Evolutionary conservation across 345 rosid genomes (phyloP).

Genomic region (Pugionium cornutum): DNA sequence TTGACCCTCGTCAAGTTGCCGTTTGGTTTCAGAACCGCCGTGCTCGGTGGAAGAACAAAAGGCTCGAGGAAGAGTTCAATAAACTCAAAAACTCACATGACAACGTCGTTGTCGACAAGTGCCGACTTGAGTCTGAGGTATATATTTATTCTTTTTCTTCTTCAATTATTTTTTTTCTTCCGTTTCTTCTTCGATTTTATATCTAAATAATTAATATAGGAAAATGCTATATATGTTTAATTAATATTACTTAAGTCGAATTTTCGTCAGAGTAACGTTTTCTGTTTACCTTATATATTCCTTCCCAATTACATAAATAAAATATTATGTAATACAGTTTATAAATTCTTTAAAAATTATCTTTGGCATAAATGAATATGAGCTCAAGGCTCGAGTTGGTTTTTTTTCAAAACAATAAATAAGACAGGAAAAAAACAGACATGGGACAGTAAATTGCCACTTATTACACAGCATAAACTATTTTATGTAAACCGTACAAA

Average conservation of each 20-base stretch:
- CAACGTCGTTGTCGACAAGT: conserved; percentile 54
- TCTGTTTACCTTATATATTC: background rate
- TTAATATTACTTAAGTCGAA: background rate
- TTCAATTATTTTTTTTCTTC: background rate
- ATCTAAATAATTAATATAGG: conserved; percentile 2
- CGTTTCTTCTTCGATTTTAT: background rate
- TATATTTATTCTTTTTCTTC: background rate
- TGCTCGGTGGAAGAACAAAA: conserved; percentile 90
- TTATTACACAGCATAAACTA: conserved; percentile 40
- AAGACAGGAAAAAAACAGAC: conserved; percentile 16
- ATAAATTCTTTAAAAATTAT: conserved; percentile 2
- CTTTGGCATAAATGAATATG: conserved; percentile 25
- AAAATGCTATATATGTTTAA: background rate
- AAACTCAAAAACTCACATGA: conserved; percentile 58
- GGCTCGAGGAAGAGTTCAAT: conserved; percentile 74
- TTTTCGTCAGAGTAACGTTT: background rate
- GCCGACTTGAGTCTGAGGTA: conserved; percentile 81
- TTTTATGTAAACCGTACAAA: conserved; percentile 20
- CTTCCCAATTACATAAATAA: background rate
- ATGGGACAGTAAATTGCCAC: conserved; percentile 46
- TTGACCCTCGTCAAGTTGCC: conserved; percentile 95
- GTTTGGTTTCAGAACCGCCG: conserved; percentile 98
- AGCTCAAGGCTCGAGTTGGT: conserved; percentile 55
- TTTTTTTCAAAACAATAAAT: conserved; percentile 23
- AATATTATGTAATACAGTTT: background rate